Evolutionary conservation across 2,329 filamentous ascomycete genomes (phyloP).

Genomic region (Chaetomiaceae sp.): DNA sequence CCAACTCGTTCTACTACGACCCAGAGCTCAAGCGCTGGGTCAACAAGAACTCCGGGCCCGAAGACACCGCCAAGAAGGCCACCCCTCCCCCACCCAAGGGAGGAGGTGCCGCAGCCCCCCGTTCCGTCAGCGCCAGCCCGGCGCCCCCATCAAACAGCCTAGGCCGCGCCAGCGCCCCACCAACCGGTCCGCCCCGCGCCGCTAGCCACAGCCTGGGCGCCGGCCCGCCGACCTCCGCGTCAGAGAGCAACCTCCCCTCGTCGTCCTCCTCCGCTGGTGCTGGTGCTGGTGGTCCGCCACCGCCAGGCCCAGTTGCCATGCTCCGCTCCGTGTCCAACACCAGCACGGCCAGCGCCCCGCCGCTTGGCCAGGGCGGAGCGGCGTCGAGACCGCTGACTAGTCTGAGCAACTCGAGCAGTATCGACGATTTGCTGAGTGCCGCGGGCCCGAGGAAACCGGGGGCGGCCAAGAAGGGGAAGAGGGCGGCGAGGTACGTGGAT

Average conservation of each 20-base stretch:
- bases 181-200: constrained; percentile 26
- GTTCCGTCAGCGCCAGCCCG: constrained; percentile 50
- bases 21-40: constrained; percentile 97
- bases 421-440: constrained; percentile 84
- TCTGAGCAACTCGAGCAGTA: constrained; percentile 87
- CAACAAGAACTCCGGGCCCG: constrained; percentile 82
- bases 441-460: constrained; percentile 64
- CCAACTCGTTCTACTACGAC: constrained; percentile 90
- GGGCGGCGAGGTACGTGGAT: constrained; percentile 86
- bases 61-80: constrained; percentile 56
- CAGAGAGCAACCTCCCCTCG: too few relatives aligned
- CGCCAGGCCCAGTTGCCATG: constrained; percentile 38
- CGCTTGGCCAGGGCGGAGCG: constrained; percentile 26
- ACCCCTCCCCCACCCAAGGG: constrained; percentile 76
- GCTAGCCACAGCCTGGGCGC: too few relatives aligned
- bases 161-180: constrained; percentile 29
- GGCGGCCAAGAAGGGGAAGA: constrained; percentile 64
- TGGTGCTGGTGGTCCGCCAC: constrained; percentile 10
- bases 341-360: constrained; percentile 44
- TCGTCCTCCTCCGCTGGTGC: neutral
- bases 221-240: too few relatives aligned
- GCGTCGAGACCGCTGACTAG: constrained; percentile 66
- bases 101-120: constrained; percentile 31
- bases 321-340: constrained; percentile 45
- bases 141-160: constrained; percentile 43